Percentiles rank a stretch among this genome's conserved stretches.
phyloP scores from a whole-genome alignment of 495 filamentous ascomycete genomes.

The Neurospora terricola region DNA sequence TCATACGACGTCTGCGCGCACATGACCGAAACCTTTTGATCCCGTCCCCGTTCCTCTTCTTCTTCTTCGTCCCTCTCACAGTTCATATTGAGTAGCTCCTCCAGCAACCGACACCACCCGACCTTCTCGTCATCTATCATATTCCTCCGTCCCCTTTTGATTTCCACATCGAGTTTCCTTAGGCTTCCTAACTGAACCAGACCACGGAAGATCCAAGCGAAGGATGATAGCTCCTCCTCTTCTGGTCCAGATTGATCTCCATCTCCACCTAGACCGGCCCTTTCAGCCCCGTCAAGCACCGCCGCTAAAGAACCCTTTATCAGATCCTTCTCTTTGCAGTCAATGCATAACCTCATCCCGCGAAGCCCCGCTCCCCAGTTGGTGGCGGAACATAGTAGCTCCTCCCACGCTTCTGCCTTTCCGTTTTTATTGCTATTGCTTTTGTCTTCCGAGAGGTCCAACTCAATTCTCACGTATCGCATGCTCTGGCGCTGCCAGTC shows the following conservation, averaged over 20 bases:
- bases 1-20: neutral
- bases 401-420: slow-evolving; percentile 15
- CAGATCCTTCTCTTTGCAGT: neutral
- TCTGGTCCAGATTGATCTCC: neutral
- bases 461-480: slow-evolving; percentile 22
- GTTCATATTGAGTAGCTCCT: neutral
- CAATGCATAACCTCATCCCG: slow-evolving; percentile 15
- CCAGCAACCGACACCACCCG: slow-evolving; percentile 2
- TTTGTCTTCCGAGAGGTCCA: slow-evolving; percentile 1
- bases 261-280: neutral
- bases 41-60: neutral
- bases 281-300: neutral
- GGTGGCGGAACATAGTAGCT: slow-evolving; percentile 16
- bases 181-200: slow-evolving; percentile 1
- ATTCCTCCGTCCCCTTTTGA: neutral
- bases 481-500: slow-evolving; percentile 26
- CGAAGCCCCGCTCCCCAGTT: slow-evolving; percentile 16
- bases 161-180: slow-evolving; percentile 11
- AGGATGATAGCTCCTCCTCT: neutral
- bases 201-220: slow-evolving; percentile 5
- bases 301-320: neutral
- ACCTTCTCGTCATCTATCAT: slow-evolving; percentile 1
- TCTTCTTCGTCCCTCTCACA: neutral
- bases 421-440: neutral
- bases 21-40: neutral